Conservation (phyloP, 345 rosid species). For the Balakata baccata region DNA sequence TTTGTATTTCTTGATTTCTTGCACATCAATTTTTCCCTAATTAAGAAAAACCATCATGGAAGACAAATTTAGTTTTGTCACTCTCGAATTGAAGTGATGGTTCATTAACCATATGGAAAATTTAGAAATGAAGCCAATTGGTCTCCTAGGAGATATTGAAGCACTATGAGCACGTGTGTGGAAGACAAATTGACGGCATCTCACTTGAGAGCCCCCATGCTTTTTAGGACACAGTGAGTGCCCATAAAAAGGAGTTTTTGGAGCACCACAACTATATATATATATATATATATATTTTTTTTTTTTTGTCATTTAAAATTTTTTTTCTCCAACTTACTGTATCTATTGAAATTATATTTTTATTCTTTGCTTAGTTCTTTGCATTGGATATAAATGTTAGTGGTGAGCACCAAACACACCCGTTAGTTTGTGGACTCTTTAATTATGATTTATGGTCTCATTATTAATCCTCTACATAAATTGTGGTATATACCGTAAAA, state of each 20-base stretch:
- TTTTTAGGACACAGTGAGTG: constrained; percentile 31
- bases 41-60: not conserved
- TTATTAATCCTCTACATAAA: not conserved
- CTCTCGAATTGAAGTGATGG: not conserved
- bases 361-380: no score
- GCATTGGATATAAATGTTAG: not conserved
- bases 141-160: constrained; percentile 1
- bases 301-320: no score
- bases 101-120: not conserved
- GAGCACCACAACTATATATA: constrained; percentile 26
- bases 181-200: constrained; percentile 50
- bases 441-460: not conserved
- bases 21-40: no score
- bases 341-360: no score
- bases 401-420: constrained; percentile 37
- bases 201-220: constrained; percentile 30
- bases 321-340: constrained; percentile 11
- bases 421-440: not conserved
- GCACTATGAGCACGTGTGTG: constrained; percentile 39
- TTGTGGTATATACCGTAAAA: no score
- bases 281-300: no score
- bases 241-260: not conserved
- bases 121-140: constrained; percentile 1
- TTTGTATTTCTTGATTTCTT: no score
- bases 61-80: not conserved